phyloP scores from a whole-genome alignment of 2,329 filamentous ascomycete genomes.

The Grosmannia huntii region DNA sequence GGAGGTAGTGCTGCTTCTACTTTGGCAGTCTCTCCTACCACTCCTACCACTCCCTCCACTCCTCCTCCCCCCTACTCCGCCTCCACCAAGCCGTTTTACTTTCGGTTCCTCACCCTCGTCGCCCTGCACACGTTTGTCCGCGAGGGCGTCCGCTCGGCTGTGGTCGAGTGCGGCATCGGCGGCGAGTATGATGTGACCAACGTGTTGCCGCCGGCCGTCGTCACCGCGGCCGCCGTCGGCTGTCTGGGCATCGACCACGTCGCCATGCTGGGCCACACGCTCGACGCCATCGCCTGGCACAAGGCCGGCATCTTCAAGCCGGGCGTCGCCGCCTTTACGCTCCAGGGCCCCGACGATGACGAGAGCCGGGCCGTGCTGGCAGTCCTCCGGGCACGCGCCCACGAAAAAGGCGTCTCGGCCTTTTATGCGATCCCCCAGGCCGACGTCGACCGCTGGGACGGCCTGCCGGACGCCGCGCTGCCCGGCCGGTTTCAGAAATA shows the following conservation, averaged over 20 bases:
- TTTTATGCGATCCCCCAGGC: conserved; percentile 35
- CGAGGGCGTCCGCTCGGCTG: conserved; percentile 63
- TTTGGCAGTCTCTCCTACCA: background rate
- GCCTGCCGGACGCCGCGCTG: conserved; percentile 33
- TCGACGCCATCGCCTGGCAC: conserved; percentile 60
- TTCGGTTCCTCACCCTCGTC: conserved; percentile 80
- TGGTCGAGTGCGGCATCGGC: conserved; percentile 89
- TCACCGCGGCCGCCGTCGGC: conserved; percentile 25
- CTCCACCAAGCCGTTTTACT: conserved; percentile 72
- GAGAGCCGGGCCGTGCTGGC: conserved; percentile 14
- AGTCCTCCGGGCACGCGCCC: conserved; percentile 45
- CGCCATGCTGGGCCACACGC: conserved; percentile 45
- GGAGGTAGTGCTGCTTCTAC: background rate
- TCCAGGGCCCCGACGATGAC: conserved; percentile 19
- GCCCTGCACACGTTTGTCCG: conserved; percentile 71
- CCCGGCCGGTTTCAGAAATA: conserved; percentile 38
- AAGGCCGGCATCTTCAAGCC: conserved; percentile 60
- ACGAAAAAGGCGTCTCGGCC: conserved; percentile 32
- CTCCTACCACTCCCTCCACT: conserved; percentile 6
- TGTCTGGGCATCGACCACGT: conserved; percentile 56
- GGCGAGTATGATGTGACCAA: conserved; percentile 62
- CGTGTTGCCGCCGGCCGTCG: conserved; percentile 37
- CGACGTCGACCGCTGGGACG: conserved; percentile 28
- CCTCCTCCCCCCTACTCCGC: conserved; percentile 30
- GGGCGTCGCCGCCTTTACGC: conserved; percentile 43